Evolutionary conservation across 768 basidiomycete genomes (phyloP).

Genomic region (Wakefieldia striispora): DNA sequence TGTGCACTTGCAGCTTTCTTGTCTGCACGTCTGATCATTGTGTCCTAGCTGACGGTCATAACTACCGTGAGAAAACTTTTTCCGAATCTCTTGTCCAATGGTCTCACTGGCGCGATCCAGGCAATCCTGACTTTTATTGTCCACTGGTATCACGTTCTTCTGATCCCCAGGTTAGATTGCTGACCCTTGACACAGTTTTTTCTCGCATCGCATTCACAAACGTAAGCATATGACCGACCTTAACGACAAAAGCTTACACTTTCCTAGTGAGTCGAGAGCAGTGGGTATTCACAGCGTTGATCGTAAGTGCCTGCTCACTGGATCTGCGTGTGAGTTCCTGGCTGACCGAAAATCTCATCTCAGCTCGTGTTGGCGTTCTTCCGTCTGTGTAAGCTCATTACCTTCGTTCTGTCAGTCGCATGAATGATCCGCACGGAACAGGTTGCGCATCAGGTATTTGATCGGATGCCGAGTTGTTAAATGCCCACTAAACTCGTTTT

Average conservation of each 20-base stretch:
- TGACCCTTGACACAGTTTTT: slow-evolving; percentile 28
- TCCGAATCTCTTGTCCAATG: neutral
- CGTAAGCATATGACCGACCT: slow-evolving; percentile 24
- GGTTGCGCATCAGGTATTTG: slow-evolving; percentile 34
- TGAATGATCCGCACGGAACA: slow-evolving; percentile 16
- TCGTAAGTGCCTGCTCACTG: slow-evolving; percentile 31
- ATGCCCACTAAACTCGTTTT: slow-evolving; percentile 16
- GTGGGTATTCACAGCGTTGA: slow-evolving; percentile 31
- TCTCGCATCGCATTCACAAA: slow-evolving; percentile 42
- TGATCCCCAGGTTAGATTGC: neutral
- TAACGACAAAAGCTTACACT: neutral
- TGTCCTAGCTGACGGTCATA: slow-evolving; percentile 26
- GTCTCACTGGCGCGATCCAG: slow-evolving; percentile 24
- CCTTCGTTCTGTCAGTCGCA: neutral
- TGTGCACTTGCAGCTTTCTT: slow-evolving; percentile 1
- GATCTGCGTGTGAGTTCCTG: too few relatives aligned
- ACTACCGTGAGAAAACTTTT: slow-evolving; percentile 25
- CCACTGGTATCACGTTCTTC: slow-evolving; percentile 40
- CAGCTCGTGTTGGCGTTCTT: slow-evolving; percentile 32
- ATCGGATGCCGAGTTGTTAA: neutral
- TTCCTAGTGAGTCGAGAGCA: slow-evolving; percentile 26
- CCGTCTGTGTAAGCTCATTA: slow-evolving; percentile 27
- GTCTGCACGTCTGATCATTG: neutral
- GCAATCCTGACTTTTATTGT: slow-evolving; percentile 49
- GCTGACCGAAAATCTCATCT: slow-evolving; percentile 1